Percentiles rank a stretch among this genome's conserved stretches.
Conservation (phyloP, 495 filamentous ascomycete species). For the Bathelium albidoporum region DNA sequence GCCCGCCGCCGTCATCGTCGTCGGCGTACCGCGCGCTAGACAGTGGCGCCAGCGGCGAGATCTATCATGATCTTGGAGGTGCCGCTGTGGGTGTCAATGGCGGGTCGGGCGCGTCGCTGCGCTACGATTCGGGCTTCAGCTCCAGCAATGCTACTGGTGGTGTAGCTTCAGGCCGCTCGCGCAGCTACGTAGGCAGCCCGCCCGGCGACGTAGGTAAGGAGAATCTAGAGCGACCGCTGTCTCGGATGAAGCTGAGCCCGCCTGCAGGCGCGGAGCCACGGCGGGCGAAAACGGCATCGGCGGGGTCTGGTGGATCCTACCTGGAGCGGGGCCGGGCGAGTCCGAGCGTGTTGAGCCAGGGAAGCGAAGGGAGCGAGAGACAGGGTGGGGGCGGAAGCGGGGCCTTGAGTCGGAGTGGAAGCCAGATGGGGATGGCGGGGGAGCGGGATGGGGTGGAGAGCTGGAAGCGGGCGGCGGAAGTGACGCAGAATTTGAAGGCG, state of each 20-base stretch:
- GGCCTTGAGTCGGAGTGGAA: constrained; percentile 19
- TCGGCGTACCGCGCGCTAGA: too few relatives aligned
- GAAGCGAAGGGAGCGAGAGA: constrained; percentile 26
- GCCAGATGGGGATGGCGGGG: constrained; percentile 4
- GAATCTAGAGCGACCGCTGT: constrained; percentile 28
- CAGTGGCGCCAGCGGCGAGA: constrained; percentile 26
- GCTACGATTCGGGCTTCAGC: background rate
- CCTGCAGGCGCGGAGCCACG: constrained; percentile 21
- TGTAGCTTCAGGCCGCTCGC: background rate
- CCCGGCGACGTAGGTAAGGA: constrained; percentile 31
- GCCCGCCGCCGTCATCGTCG: constrained; percentile 33
- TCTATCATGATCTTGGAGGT: background rate
- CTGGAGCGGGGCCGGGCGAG: constrained; percentile 15
- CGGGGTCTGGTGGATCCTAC: constrained; percentile 24
- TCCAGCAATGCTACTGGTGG: background rate
- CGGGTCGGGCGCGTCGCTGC: constrained; percentile 1
- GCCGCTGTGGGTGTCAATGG: background rate
- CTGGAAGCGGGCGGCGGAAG: constrained; percentile 97
- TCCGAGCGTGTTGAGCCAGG: constrained; percentile 33
- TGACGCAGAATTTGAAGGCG: constrained; percentile 92
- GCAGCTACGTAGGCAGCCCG: constrained; percentile 18
- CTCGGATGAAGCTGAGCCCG: constrained; percentile 42
- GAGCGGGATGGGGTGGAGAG: constrained; percentile 63
- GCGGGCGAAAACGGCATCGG: constrained; percentile 24
- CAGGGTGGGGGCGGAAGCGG: constrained; percentile 34